phyloP scores from a whole-genome alignment of 768 basidiomycete species.

The Pleurotus pulmonarius region DNA sequence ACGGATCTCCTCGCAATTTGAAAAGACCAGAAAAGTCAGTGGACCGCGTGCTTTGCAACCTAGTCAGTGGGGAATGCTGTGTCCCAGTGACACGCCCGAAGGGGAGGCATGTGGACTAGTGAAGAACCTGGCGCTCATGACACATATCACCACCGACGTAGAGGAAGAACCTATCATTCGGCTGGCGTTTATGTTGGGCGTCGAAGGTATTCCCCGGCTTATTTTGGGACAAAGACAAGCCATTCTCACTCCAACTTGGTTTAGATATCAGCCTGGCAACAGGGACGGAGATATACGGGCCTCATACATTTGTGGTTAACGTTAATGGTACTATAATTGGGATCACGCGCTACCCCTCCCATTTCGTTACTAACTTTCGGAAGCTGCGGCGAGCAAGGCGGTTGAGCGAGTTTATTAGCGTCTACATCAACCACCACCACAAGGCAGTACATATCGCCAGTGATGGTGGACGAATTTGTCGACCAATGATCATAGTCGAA shows the following conservation, averaged over 20 bases:
- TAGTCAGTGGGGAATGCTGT: conserved; percentile 98
- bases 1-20: conserved; percentile 96
- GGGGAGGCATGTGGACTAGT: conserved; percentile 99
- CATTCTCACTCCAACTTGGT: conserved; percentile 9
- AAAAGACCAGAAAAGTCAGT: conserved; percentile 98
- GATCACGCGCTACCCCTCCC: conserved; percentile 77
- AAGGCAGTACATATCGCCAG: conserved; percentile 92
- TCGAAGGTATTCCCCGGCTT: conserved; percentile 65
- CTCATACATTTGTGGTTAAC: conserved; percentile 90
- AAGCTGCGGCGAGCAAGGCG: conserved; percentile 88
- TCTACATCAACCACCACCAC: conserved; percentile 96
- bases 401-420: conserved; percentile 93
- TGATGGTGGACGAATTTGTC: conserved; percentile 96
- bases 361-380: conserved; percentile 89
- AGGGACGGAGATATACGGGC: conserved; percentile 94
- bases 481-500: conserved; percentile 96
- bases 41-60: conserved; percentile 96
- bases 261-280: conserved; percentile 88
- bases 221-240: neutral
- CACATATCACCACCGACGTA: conserved; percentile 98
- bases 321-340: conserved; percentile 97
- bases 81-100: conserved; percentile 98
- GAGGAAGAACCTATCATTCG: conserved; percentile 92
- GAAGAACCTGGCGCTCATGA: conserved; percentile 98
- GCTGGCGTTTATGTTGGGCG: conserved; percentile 91